Base-by-base conservation (phyloP, 148 eudicot genomes). In the Amaranthus palmeri region DNA sequence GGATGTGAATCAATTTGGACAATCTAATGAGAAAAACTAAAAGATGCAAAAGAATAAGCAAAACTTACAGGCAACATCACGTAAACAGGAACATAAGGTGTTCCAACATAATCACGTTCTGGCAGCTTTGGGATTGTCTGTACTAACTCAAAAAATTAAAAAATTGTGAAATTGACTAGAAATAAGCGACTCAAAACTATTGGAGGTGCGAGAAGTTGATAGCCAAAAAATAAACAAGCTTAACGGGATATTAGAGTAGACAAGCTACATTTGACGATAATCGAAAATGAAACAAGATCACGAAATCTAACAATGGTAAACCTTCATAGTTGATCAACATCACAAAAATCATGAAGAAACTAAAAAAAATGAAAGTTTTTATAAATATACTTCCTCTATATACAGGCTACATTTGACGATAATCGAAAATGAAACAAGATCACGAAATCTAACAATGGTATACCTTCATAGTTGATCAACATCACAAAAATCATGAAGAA, bases 51-150 rank as follows among this genome's bases (percentile, higher is more conserved):
- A 0, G 36, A 53, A 61, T 25, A 47, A 45, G 54, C 8, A n/a
- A 50, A 45, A 82, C 87, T 86, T 79, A 92, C 96, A 7, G 95
- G 97, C 72, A 92, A 78, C 96, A 92, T 92, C 76, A 85, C 96
- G 76, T 81, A 89, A 36, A 92, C 80, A 59, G 95, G 96, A 55
- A 92, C 88, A 81, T 85, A 84, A 47, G 92, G 84, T 1, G 96
- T 92, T 81, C 85, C 91, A 66, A 86, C 76, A 78, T 76, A 89
- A 83, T 87, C 97, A 54, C 88, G 85, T 72, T 92, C 96, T 54
- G 77, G 84, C 63, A 83, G 14, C 78, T 74, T 81, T 6, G 78
- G 81, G 41, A 73, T 68, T 58, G 66, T 52, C 54, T 71, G 18
- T 66, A 64, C 75, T 61, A 80, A 76, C 90, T 85, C 67, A 63